These are phyloP conservation scores for Phytophthora syringae DNA, from an alignment of 352 stramenopile genomes.

Conservation along the genomic window DNA sequence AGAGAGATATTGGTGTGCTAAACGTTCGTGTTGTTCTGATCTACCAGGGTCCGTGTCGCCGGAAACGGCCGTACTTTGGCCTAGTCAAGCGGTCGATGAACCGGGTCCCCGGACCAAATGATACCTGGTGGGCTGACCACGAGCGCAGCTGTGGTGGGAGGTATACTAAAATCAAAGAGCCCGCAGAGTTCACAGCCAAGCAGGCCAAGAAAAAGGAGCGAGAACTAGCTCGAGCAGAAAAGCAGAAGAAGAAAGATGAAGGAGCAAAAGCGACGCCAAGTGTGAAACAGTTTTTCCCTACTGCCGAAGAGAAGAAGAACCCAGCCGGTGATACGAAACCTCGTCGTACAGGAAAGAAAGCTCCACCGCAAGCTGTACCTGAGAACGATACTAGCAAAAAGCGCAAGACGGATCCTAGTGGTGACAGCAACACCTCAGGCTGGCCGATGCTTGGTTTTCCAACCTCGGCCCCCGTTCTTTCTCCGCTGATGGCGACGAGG, in stretches of 20 bases:
- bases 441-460: slow-evolving; percentile 3
- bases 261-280: slow-evolving; percentile 26
- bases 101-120: slow-evolving; percentile 68
- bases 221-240: slow-evolving; percentile 25
- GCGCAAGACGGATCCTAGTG: slow-evolving; percentile 17
- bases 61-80: slow-evolving; percentile 74
- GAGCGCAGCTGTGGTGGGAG: slow-evolving; percentile 67
- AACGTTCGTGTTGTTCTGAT: not conserved
- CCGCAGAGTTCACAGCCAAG: slow-evolving; percentile 57
- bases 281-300: slow-evolving; percentile 40
- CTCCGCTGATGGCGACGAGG: slow-evolving; percentile 39
- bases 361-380: slow-evolving; percentile 5
- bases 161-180: slow-evolving; percentile 81
- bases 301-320: slow-evolving; percentile 5
- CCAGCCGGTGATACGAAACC: slow-evolving; percentile 15
- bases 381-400: slow-evolving; percentile 17
- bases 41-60: slow-evolving; percentile 76
- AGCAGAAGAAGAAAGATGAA: slow-evolving; percentile 38
- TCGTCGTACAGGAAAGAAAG: slow-evolving; percentile 32
- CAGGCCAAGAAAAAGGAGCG: slow-evolving; percentile 65
- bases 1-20: not conserved
- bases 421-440: not conserved
- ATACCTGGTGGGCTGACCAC: slow-evolving; percentile 80
- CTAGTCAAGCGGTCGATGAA: slow-evolving; percentile 91
- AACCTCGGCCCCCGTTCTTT: slow-evolving; percentile 30